These are phyloP conservation scores for Biscutella laevigata DNA, from an alignment of 441 rosid genomes.

Conservation along the genomic window DNA sequence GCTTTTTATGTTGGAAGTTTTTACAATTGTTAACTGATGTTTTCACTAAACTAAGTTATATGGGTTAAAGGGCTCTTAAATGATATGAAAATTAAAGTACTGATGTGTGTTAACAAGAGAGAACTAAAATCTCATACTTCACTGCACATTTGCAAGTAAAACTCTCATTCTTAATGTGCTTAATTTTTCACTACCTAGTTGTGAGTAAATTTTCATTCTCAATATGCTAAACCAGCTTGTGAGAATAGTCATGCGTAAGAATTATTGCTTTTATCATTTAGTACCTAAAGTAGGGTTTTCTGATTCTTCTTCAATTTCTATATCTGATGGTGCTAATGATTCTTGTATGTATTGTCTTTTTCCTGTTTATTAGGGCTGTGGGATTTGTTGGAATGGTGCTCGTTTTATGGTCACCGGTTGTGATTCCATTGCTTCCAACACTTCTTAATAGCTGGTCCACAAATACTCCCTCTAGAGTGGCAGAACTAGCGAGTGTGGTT, in stretches of 20 bases:
- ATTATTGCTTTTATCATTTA: slow-evolving; percentile 18
- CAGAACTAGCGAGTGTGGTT: slow-evolving; percentile 61
- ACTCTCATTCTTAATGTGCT: not conserved
- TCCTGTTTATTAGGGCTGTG: slow-evolving; percentile 46
- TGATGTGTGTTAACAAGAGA: not conserved
- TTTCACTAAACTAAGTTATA: not conserved
- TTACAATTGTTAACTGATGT: not conserved
- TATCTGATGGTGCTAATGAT: not conserved
- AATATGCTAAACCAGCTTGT: not conserved
- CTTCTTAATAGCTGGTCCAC: slow-evolving; percentile 79
- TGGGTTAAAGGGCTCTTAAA: not conserved
- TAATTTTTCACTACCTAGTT: not conserved
- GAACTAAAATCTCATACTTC: not conserved
- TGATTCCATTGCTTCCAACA: slow-evolving; percentile 82
- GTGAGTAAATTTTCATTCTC: not conserved
- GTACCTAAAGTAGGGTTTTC: slow-evolving; percentile 1
- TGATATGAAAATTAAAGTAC: not conserved
- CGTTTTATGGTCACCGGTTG: slow-evolving; percentile 85
- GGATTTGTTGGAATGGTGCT: slow-evolving; percentile 76
- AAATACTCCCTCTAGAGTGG: slow-evolving; percentile 50
- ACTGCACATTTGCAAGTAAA: not conserved
- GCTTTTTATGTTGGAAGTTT: not conserved
- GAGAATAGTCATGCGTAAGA: not conserved
- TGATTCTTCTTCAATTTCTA: not conserved
- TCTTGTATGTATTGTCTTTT: not conserved